Evolutionary conservation across 345 rosid species (phyloP), one percentile per base, ranked within the genome.

Genomic region (Eucalyptus pauciflora): DNA sequence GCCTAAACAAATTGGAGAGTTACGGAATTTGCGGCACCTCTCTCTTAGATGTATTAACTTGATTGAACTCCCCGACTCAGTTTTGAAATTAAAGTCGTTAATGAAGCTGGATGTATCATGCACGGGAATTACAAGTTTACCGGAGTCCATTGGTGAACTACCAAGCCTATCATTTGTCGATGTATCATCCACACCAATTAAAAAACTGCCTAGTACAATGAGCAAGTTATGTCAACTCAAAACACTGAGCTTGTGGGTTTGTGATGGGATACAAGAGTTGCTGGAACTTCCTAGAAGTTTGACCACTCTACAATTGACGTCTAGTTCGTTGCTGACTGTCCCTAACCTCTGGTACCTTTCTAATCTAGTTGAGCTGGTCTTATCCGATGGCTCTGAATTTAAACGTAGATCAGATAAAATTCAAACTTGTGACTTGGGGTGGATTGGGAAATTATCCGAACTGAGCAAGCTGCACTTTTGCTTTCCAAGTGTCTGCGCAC

Each of bases 51-150:
- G n/a, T 25, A 0, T 0, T 58, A 5, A 3, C n/a, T 29, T 62
- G 16, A 29, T 3, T 27, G 0, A 62, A 29, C 71, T 62, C 1
- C 69, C 33, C 0, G 17, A 29, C 8, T 62, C 17, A 5, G 7
- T 58, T 58, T 58, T 1, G 14, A 25, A 58, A 58, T 25, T 58
- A 11, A 3, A 5, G n/a, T 10, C 0, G 7, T 58, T 58, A 58
- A 24, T 0, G 14, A 11, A 0, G 14, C 7, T 58, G 14, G n/a
- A 58, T 58, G 14, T 58, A 1, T 58, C n/a, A 25, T 1, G 0
- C 2, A 58, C 29, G 2, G 0, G 6, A 25, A 24, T 58, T 25
- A 58, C n/a, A 5, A 58, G 14, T 11, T 24, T 58, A 58, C 64
- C n/a, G 1, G 64, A 58, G 11, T 25, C n/a, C n/a, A 58, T 58